phyloP scores from a whole-genome alignment of 345 rosid species.

The Camelina sativa region DNA sequence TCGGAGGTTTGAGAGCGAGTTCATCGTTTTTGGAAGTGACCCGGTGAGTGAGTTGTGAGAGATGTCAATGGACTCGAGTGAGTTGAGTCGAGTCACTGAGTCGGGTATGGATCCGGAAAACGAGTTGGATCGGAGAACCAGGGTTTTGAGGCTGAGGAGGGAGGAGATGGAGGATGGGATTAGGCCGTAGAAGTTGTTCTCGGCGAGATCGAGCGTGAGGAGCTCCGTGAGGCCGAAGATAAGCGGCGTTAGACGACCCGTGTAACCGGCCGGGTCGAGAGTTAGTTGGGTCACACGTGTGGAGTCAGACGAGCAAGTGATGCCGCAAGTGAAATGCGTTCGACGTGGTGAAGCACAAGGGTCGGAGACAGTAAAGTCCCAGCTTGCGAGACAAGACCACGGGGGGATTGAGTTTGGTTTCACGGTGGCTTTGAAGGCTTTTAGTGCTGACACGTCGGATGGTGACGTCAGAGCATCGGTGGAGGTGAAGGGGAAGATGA shows the following conservation, averaged over 20 bases:
- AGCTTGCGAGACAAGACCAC: slow-evolving; percentile 71
- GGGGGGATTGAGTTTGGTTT: slow-evolving; percentile 58
- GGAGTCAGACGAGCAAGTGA: slow-evolving; percentile 63
- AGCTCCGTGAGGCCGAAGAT: slow-evolving; percentile 67
- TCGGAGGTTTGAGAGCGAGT: slow-evolving; percentile 48
- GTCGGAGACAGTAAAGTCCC: slow-evolving; percentile 68
- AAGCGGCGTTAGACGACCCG: slow-evolving; percentile 74
- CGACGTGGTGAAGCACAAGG: slow-evolving; percentile 77
- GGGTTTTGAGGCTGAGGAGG: slow-evolving; percentile 54
- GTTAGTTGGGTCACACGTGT: slow-evolving; percentile 68
- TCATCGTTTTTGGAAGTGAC: slow-evolving; percentile 53
- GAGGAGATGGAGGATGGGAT: slow-evolving; percentile 71
- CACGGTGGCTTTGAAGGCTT: slow-evolving; percentile 62
- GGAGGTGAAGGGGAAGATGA: slow-evolving; percentile 4
- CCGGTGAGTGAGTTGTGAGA: slow-evolving; percentile 73
- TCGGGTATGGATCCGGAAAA: slow-evolving; percentile 69
- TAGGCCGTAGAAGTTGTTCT: slow-evolving; percentile 66
- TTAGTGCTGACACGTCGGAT: slow-evolving; percentile 62
- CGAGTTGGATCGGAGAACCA: slow-evolving; percentile 71
- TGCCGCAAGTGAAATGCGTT: slow-evolving; percentile 67
- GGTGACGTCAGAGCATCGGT: slow-evolving; percentile 48
- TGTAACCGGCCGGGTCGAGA: slow-evolving; percentile 81
- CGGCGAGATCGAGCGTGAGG: slow-evolving; percentile 67
- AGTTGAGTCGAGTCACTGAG: slow-evolving; percentile 50
- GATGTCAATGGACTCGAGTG: slow-evolving; percentile 60